Evolutionary conservation across 306 rosid genomes (phyloP).

Genomic region (Ochetophila trinervis): DNA sequence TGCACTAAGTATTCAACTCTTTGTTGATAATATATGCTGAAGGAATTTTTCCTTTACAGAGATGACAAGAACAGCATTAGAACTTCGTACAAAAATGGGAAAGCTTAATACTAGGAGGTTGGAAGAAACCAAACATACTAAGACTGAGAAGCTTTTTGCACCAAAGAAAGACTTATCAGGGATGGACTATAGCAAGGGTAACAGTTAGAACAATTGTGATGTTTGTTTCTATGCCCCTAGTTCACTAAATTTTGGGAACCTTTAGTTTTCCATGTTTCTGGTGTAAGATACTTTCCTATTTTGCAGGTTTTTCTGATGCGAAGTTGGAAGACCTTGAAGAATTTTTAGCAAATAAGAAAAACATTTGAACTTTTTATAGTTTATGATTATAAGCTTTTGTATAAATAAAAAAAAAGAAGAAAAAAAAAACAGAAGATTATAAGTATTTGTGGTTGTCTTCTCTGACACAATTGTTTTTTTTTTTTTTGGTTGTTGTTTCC

Average conservation of each 20-base stretch:
- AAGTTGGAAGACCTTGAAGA: constrained; percentile 35
- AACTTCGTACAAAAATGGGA: constrained; percentile 46
- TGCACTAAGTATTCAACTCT: neutral
- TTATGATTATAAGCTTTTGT: rapidly evolving
- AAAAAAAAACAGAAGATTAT: too few relatives aligned
- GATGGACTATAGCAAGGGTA: constrained; percentile 40
- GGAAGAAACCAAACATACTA: constrained; percentile 39
- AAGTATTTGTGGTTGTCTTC: too few relatives aligned
- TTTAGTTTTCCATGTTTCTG: constrained; percentile 10
- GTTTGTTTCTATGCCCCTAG: neutral
- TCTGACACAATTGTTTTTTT: too few relatives aligned
- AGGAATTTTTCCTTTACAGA: constrained; percentile 32
- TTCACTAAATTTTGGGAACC: too few relatives aligned
- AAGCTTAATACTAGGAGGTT: constrained; percentile 36
- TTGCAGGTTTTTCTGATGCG: constrained; percentile 55
- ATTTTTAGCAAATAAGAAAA: neutral
- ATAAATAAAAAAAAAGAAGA: too few relatives aligned
- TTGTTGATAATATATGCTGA: neutral
- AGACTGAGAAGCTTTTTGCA: constrained; percentile 30
- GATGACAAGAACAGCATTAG: constrained; percentile 51
- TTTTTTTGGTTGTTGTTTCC: too few relatives aligned
- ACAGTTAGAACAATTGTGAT: constrained; percentile 6
- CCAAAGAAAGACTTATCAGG: constrained; percentile 29
- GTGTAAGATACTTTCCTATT: constrained; percentile 9
- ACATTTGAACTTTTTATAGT: neutral